These are phyloP conservation scores for Toxicodendron radicans DNA, from an alignment of 345 rosid genomes.

Conservation along the genomic window DNA sequence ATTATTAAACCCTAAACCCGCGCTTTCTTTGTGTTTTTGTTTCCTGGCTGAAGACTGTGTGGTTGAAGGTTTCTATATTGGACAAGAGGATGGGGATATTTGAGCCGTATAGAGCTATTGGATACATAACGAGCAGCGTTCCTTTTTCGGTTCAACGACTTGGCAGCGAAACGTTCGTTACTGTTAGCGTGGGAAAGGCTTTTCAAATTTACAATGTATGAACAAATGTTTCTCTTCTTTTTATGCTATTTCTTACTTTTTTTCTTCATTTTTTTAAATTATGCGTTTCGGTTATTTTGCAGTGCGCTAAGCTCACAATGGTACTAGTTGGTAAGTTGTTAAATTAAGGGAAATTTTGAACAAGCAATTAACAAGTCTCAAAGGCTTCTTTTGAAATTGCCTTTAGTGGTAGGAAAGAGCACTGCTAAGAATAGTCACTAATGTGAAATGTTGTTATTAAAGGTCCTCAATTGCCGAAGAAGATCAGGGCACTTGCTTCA, in stretches of 20 bases:
- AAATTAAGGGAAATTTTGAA: neutral
- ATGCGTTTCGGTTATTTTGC: slow-evolving; percentile 23
- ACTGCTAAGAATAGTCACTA: neutral
- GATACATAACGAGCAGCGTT: slow-evolving; percentile 76
- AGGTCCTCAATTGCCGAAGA: slow-evolving; percentile 88
- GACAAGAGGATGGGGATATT: slow-evolving; percentile 71
- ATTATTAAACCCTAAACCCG: no score
- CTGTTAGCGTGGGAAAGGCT: slow-evolving; percentile 92
- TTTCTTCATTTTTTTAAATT: neutral
- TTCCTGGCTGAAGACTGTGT: no score
- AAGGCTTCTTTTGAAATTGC: no score
- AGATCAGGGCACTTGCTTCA: slow-evolving; percentile 86
- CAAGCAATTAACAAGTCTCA: no score
- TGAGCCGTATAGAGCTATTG: slow-evolving; percentile 88
- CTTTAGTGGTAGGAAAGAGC: neutral
- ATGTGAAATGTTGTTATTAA: neutral
- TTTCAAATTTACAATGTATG: slow-evolving; percentile 80
- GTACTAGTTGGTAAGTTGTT: slow-evolving; percentile 63
- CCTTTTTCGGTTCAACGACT: slow-evolving; percentile 87
- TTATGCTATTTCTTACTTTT: neutral
- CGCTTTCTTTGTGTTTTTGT: no score
- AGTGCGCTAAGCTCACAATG: slow-evolving; percentile 86
- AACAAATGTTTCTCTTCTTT: neutral
- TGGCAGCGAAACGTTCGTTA: slow-evolving; percentile 88
- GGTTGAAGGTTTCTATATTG: neutral